phyloP scores from a whole-genome alignment of 768 basidiomycete genomes.

The Serendipita sp. region DNA sequence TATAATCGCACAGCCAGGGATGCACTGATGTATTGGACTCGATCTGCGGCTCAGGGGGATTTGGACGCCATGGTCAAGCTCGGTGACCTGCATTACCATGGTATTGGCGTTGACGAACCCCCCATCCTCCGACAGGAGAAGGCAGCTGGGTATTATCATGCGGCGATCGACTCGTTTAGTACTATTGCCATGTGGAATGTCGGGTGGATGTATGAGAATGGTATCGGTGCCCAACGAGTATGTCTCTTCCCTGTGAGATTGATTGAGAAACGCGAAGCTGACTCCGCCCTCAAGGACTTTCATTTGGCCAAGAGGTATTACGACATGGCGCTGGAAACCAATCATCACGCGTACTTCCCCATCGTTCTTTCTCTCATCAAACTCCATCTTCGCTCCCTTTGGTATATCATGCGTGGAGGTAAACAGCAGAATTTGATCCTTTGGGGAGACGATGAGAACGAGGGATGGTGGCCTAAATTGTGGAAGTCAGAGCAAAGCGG shows the following conservation, averaged over 20 bases:
- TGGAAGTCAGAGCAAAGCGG: background rate
- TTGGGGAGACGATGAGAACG: slow-evolving; percentile 8
- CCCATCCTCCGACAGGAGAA: slow-evolving; percentile 60
- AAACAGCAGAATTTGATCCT: slow-evolving; percentile 10
- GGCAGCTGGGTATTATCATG: slow-evolving; percentile 86
- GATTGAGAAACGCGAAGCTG: background rate
- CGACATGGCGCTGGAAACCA: slow-evolving; percentile 76
- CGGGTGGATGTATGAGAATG: slow-evolving; percentile 99
- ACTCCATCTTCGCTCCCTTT: slow-evolving; percentile 67
- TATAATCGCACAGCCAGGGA: slow-evolving; percentile 60
- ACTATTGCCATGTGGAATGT: slow-evolving; percentile 97
- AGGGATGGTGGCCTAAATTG: slow-evolving; percentile 9
- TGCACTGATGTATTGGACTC: slow-evolving; percentile 85
- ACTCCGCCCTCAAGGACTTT: slow-evolving; percentile 48
- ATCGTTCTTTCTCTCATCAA: slow-evolving; percentile 68
- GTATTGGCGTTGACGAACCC: slow-evolving; percentile 63
- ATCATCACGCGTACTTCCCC: slow-evolving; percentile 77
- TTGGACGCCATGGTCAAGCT: slow-evolving; percentile 97
- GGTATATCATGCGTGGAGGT: slow-evolving; percentile 65
- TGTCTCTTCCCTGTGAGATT: background rate
- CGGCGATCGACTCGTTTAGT: slow-evolving; percentile 81
- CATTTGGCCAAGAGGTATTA: slow-evolving; percentile 94
- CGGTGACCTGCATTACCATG: slow-evolving; percentile 92
- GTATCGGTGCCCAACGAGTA: slow-evolving; percentile 78
- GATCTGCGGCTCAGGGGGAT: slow-evolving; percentile 85